Conservation (phyloP, 2,329 filamentous ascomycete species). For the Curvularia verruculosa region DNA sequence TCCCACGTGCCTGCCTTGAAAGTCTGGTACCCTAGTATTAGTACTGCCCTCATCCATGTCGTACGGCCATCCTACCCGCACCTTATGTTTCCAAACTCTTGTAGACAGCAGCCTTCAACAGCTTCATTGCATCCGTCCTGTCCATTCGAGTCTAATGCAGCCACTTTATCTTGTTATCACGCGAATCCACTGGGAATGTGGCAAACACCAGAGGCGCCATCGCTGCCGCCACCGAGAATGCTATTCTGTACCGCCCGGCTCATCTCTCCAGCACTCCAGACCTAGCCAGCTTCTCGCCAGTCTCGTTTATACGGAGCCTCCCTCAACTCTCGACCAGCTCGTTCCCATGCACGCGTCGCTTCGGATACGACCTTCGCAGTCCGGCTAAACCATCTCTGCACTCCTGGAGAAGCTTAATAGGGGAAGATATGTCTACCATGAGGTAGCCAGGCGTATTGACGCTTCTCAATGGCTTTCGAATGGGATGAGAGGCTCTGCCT, state of each 20-base stretch:
- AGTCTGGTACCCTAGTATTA: constrained; percentile 34
- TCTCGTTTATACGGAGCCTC: not conserved
- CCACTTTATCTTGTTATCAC: not conserved
- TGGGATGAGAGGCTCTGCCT: not conserved
- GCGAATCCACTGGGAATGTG: constrained; percentile 1
- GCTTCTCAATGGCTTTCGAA: not conserved
- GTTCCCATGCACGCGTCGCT: not conserved
- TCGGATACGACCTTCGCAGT: constrained; percentile 1
- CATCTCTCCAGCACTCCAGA: not conserved
- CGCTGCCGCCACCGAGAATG: constrained; percentile 4
- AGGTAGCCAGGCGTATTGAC: not conserved
- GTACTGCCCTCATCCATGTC: constrained; percentile 28
- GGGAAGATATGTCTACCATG: not conserved
- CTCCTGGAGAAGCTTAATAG: not conserved
- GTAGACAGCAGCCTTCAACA: constrained; percentile 2
- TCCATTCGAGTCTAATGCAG: not conserved
- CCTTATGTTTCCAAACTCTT: constrained; percentile 11
- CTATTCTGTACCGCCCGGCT: not conserved
- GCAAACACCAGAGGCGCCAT: constrained; percentile 3
- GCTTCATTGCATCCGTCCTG: not conserved
- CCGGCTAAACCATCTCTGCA: not conserved
- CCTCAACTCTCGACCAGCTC: not conserved
- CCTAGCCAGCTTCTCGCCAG: not conserved
- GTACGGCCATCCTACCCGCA: constrained; percentile 19
- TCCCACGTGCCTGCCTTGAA: constrained; percentile 19